These are phyloP conservation scores for Aspergillus hiratsukae DNA, from an alignment of 2,329 filamentous ascomycete genomes.

Conservation along the genomic window DNA sequence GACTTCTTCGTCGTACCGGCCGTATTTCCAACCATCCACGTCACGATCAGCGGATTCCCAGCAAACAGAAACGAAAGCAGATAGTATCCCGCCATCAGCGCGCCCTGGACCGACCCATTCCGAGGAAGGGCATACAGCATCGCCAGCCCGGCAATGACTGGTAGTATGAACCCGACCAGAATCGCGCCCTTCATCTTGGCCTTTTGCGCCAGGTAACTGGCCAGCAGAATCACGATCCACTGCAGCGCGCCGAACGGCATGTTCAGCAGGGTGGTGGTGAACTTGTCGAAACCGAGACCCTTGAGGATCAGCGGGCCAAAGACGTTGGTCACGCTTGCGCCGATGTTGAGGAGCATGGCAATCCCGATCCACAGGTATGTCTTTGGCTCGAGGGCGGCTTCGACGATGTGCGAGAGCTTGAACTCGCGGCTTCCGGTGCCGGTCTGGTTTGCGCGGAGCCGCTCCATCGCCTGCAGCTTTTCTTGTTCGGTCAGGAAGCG, in stretches of 20 bases:
- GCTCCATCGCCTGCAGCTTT: slow-evolving; percentile 45
- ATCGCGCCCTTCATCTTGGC: slow-evolving; percentile 55
- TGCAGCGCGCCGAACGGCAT: slow-evolving; percentile 65
- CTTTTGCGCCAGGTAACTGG: slow-evolving; percentile 56
- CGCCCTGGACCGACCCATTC: slow-evolving; percentile 37
- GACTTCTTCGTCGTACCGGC: slow-evolving; percentile 65
- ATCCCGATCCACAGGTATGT: slow-evolving; percentile 59
- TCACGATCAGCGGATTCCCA: slow-evolving; percentile 61
- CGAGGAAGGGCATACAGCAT: slow-evolving; percentile 54
- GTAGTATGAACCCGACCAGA: slow-evolving; percentile 52
- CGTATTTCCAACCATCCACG: slow-evolving; percentile 67
- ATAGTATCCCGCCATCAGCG: slow-evolving; percentile 59
- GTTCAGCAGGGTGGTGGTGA: slow-evolving; percentile 57
- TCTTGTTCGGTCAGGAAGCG: slow-evolving; percentile 47
- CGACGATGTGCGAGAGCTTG: slow-evolving; percentile 42
- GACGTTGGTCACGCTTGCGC: slow-evolving; percentile 58
- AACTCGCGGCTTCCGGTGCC: slow-evolving; percentile 45
- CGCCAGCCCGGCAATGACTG: slow-evolving; percentile 55
- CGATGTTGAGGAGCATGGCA: slow-evolving; percentile 60
- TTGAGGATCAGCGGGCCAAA: slow-evolving; percentile 62
- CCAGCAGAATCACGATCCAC: slow-evolving; percentile 54
- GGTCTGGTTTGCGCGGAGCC: slow-evolving; percentile 48
- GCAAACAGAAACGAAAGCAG: slow-evolving; percentile 63
- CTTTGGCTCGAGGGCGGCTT: slow-evolving; percentile 43
- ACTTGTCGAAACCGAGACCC: slow-evolving; percentile 58